These are phyloP conservation scores for Ananas comosus DNA, from an alignment of 176 grass and related monocot species.

Conservation along the genomic window DNA sequence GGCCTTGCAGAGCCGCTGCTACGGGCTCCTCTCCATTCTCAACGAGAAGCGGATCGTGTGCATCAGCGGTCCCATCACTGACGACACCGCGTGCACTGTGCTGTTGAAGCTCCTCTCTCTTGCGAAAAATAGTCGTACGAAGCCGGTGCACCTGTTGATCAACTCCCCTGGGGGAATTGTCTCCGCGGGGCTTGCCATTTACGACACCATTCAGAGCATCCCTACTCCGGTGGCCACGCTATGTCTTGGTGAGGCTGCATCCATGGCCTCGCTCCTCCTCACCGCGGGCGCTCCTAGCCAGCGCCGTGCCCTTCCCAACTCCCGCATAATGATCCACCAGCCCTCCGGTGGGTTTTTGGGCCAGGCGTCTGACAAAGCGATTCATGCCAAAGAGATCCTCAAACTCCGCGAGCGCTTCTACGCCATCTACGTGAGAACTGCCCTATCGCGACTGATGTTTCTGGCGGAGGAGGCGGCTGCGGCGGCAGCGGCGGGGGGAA, in stretches of 20 bases:
- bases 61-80: constrained; percentile 65
- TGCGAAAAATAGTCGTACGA: constrained; percentile 74
- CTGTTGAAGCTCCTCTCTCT: constrained; percentile 89
- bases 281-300: constrained; percentile 67
- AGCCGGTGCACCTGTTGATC: constrained; percentile 87
- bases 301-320: constrained; percentile 72
- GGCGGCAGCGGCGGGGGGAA: background rate
- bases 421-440: constrained; percentile 61
- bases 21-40: constrained; percentile 60
- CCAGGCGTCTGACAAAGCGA: constrained; percentile 62
- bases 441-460: constrained; percentile 41
- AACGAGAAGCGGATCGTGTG: constrained; percentile 86
- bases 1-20: constrained; percentile 14
- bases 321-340: constrained; percentile 93
- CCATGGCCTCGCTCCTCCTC: constrained; percentile 89
- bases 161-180: constrained; percentile 68
- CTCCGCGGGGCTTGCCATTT: constrained; percentile 78
- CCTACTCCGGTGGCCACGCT: constrained; percentile 68
- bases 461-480: constrained; percentile 1
- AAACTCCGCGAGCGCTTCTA: constrained; percentile 77
- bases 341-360: constrained; percentile 71
- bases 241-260: constrained; percentile 83
- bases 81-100: constrained; percentile 56
- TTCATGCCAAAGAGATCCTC: constrained; percentile 87
- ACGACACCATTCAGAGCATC: constrained; percentile 95